Evolutionary conservation across 78 protist species (phyloP).

Genomic region (Planoprotostelium fungivorum): DNA sequence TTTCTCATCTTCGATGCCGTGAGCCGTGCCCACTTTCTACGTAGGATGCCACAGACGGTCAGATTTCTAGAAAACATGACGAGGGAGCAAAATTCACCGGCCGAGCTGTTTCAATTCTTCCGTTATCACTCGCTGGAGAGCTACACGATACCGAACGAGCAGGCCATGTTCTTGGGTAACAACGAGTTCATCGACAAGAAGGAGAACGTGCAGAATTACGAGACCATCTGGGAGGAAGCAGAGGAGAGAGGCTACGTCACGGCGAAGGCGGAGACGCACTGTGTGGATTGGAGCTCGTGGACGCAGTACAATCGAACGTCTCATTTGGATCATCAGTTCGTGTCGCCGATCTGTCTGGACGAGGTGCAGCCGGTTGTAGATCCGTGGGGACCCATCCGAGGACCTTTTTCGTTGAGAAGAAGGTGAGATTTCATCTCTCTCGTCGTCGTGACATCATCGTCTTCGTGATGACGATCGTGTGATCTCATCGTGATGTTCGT

Average conservation of each 20-base stretch:
- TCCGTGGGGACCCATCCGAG: not conserved
- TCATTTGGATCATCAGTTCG: not conserved
- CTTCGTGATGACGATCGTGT: too few species aligned
- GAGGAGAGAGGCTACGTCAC: conserved; percentile 33
- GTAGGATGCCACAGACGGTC: conserved; percentile 35
- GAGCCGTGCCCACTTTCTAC: conserved; percentile 30
- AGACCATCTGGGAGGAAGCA: not conserved
- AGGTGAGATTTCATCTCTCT: too few species aligned
- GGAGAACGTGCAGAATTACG: not conserved
- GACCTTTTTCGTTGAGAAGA: not conserved
- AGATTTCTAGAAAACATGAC: not conserved
- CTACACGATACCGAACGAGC: conserved; percentile 18
- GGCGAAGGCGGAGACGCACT: conserved; percentile 24
- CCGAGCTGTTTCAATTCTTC: conserved; percentile 37
- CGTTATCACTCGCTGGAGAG: conserved; percentile 40
- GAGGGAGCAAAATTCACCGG: conserved; percentile 8
- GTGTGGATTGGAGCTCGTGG: conserved; percentile 40
- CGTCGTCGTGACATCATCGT: too few species aligned
- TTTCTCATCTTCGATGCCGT: conserved; percentile 31
- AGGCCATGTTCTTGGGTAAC: conserved; percentile 46
- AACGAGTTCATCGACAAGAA: conserved; percentile 11
- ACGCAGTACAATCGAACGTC: not conserved
- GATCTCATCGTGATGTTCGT: too few species aligned
- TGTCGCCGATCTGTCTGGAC: not conserved
- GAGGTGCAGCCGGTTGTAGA: not conserved